Evolutionary conservation across 208 protist genomes (phyloP).

Genomic region (Crithidia expoeki): DNA sequence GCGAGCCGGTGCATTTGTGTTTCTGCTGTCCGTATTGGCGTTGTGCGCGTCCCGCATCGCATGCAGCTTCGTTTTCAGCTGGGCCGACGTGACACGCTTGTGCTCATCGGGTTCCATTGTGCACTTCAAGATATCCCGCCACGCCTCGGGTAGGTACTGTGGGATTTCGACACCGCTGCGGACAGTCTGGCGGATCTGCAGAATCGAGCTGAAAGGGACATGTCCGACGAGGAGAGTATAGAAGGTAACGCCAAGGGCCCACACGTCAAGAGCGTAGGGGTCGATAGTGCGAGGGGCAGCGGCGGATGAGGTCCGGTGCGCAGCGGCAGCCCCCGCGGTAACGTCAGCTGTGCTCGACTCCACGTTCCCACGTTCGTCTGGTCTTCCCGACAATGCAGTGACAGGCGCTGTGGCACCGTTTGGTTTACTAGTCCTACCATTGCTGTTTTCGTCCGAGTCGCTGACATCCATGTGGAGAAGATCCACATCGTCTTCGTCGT

Average conservation of each 20-base stretch:
- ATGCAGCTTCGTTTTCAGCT: conserved; percentile 22
- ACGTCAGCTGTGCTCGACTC: too few species aligned
- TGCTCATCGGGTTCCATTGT: conserved; percentile 19
- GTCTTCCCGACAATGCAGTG: too few species aligned
- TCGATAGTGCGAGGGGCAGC: conserved; percentile 43
- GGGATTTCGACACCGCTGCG: conserved; percentile 15
- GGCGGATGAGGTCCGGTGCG: too few species aligned
- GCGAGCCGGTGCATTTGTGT: too few species aligned
- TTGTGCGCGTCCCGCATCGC: conserved; percentile 20
- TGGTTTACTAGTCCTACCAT: too few species aligned
- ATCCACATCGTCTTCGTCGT: conserved; percentile 3
- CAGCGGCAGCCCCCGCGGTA: too few species aligned
- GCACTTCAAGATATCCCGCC: conserved; percentile 21
- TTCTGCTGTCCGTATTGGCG: too few species aligned
- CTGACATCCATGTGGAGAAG: background rate
- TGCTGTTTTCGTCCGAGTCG: background rate
- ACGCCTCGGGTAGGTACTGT: conserved; percentile 10
- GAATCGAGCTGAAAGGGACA: conserved; percentile 89
- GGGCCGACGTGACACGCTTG: conserved; percentile 15
- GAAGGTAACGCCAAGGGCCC: conserved; percentile 89
- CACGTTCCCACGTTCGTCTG: too few species aligned
- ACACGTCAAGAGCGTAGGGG: conserved; percentile 86
- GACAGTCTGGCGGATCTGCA: conserved; percentile 27
- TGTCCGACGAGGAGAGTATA: conserved; percentile 88
- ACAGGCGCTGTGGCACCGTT: too few species aligned